Conservation (phyloP, 257 asterid species). For the Paulownia fortunei region DNA sequence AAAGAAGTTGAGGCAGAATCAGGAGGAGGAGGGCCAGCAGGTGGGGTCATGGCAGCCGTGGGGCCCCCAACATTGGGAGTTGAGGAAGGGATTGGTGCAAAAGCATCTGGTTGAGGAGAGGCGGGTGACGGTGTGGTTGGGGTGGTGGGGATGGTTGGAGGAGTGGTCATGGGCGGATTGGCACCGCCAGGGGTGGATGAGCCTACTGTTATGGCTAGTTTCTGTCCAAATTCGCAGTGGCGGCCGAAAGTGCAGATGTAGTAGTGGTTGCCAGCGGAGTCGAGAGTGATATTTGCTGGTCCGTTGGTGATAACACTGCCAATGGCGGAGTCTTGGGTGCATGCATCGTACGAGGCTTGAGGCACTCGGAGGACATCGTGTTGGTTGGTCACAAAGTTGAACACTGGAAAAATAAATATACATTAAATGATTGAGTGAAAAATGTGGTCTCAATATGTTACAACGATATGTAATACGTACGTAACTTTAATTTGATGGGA, state of each 20-base stretch:
- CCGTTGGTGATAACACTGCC: conserved; percentile 35
- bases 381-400: conserved; percentile 42
- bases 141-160: conserved; percentile 33
- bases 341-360: conserved; percentile 45
- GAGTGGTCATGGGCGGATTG: conserved; percentile 30
- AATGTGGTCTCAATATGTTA: too few species aligned
- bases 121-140: conserved; percentile 33
- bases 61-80: conserved; percentile 8
- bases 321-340: conserved; percentile 42
- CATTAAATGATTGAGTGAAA: too few species aligned
- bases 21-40: not conserved
- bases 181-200: conserved; percentile 37
- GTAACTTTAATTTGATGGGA: too few species aligned
- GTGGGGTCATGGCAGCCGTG: not conserved
- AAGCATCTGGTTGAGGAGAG: conserved; percentile 33
- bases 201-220: conserved; percentile 41
- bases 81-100: conserved; percentile 32
- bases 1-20: conserved; percentile 31
- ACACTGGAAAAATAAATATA: conserved; percentile 25
- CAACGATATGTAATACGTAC: too few species aligned
- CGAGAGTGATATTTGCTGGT: conserved; percentile 51
- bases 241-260: conserved; percentile 53
- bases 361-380: conserved; percentile 55
- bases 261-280: conserved; percentile 46
- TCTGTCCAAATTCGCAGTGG: conserved; percentile 56